phyloP scores from a whole-genome alignment of 371 early-diverging fungal species.

The Mucor racemosus region DNA sequence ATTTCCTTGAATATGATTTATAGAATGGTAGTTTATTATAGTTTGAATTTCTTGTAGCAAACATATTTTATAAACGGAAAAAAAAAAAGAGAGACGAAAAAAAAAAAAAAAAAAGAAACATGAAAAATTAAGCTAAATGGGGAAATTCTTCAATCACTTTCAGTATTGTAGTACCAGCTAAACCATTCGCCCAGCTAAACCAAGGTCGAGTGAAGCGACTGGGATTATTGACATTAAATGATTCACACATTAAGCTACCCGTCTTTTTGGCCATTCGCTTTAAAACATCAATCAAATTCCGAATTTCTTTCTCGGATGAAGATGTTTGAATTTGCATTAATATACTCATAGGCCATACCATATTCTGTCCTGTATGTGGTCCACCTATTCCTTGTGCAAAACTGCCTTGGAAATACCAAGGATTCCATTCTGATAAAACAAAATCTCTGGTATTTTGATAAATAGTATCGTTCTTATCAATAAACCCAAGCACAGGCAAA shows the following conservation, averaged over 20 bases:
- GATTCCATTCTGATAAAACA: constrained; percentile 58
- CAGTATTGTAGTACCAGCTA: constrained; percentile 52
- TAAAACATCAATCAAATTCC: constrained; percentile 40
- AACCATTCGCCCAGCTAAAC: constrained; percentile 64
- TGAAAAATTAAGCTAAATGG: constrained; percentile 22
- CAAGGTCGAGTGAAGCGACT: constrained; percentile 47
- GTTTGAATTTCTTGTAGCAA: background rate
- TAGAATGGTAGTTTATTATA: constrained; percentile 17
- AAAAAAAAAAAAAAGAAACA: background rate
- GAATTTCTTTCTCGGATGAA: constrained; percentile 37
- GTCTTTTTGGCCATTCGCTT: constrained; percentile 37
- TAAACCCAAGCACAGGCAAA: constrained; percentile 63
- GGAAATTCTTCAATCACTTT: constrained; percentile 34
- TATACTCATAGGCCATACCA: constrained; percentile 47
- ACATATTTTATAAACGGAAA: constrained; percentile 4
- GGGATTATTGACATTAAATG: constrained; percentile 46
- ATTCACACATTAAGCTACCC: constrained; percentile 55
- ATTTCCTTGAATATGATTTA: constrained; percentile 8
- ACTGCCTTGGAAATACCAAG: constrained; percentile 60
- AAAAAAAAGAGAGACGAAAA: constrained; percentile 3
- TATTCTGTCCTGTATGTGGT: constrained; percentile 54
- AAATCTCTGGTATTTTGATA: constrained; percentile 60
- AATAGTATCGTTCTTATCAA: constrained; percentile 40
- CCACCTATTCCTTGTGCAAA: constrained; percentile 61
- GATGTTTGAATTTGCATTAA: constrained; percentile 46